Base-by-base conservation (phyloP, 148 eudicot genomes). In the Amaranthus cruentus region DNA sequence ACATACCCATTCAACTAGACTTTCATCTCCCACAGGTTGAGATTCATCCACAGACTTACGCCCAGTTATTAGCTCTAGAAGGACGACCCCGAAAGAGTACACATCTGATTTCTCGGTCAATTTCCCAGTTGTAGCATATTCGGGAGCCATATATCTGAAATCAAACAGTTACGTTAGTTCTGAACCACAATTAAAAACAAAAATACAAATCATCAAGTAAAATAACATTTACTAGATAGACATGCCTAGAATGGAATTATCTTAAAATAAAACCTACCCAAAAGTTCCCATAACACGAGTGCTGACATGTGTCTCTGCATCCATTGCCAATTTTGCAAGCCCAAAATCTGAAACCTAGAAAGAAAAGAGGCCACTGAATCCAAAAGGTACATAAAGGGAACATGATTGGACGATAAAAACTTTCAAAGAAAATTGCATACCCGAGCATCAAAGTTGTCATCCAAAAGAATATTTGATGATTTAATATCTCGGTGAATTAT, bases 211-310 rank as follows among this genome's bases (percentile, higher is more conserved):
- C 49, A 69, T 57, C 53, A 48, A 52, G 38, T 55, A 63, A 28
- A 28, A 68, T 67, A 47, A 66, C 57, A 60, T 43, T 52, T 55
- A 62, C 58, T 58, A 5, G 54, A 59, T 18, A 50, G 13, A 64
- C 62, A 13, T 67, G 28, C 38, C 60, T 61, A 55, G 18, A 12
- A 52, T 15, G 66, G 75, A 44, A 48, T 55, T 7, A 28, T 49
- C 42, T 75, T 12, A 9, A 21, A 66, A 13, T 47, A 28, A 28
- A 0, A 70, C 82, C 57, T 77, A 94, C 98, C 98, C 98, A 81
- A 94, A 94, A 48, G 98, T 94, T 71, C 98, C 98, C 91, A 94
- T 85, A n/a, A 94, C 96, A 48, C 98, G 97, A 55, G 98, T 94
- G 60, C 90, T 89, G 60, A 94, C 67, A 85, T 94, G 97, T 51